A percentile compares a stretch with the other conserved stretches of the same genome.
Conservation (phyloP, 1,284 basidiomycete genomes). For the Trichosporon sp. region DNA sequence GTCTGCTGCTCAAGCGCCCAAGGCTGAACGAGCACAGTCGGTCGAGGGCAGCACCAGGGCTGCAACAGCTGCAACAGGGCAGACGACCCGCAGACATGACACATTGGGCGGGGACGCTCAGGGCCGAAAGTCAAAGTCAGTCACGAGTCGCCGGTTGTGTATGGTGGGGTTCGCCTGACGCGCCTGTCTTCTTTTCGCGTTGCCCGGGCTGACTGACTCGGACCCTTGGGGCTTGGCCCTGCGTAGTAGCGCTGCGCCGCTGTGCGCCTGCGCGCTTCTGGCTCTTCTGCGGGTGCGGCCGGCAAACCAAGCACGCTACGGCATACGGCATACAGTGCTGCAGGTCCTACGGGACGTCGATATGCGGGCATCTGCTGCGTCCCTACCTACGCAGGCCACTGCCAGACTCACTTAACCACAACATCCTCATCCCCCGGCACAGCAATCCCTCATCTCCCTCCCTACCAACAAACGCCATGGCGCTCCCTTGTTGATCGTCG, state of each 20-base stretch:
- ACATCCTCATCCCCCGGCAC: background rate
- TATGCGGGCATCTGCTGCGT: background rate
- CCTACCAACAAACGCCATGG: conserved; percentile 5
- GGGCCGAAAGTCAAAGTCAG: background rate
- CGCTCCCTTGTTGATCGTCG: conserved; percentile 2
- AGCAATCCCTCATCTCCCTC: background rate
- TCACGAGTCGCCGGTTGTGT: background rate
- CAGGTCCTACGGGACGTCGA: background rate
- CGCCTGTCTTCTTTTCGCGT: background rate
- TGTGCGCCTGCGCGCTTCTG: background rate
- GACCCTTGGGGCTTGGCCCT: background rate
- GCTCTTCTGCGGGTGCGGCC: background rate
- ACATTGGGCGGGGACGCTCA: background rate
- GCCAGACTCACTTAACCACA: background rate
- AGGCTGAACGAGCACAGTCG: background rate
- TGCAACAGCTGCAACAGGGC: background rate
- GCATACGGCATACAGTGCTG: background rate
- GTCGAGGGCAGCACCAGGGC: background rate
- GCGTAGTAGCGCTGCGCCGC: background rate
- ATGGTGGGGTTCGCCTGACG: background rate
- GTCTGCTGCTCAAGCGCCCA: too few species aligned
- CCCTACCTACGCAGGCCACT: background rate
- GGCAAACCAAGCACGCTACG: background rate
- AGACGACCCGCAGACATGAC: background rate
- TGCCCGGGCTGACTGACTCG: background rate